A percentile compares a stretch with the other conserved stretches of the same genome.
phyloP scores from a whole-genome alignment of 2,329 filamentous ascomycete genomes.

The Rutstroemia sp. region DNA sequence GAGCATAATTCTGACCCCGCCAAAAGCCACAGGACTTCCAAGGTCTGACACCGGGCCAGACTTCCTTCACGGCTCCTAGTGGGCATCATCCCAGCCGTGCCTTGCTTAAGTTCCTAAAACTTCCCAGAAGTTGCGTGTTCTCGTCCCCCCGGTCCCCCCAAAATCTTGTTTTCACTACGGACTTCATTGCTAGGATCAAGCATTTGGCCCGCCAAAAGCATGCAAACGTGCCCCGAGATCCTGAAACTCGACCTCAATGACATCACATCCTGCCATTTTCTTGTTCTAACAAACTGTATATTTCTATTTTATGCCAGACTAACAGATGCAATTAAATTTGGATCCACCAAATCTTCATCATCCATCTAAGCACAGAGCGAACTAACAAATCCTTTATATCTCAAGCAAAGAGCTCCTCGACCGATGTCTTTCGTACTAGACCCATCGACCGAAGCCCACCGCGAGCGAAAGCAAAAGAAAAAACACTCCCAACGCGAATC shows the following conservation, averaged over 20 bases:
- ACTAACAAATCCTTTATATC: neutral
- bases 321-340: neutral
- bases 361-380: neutral
- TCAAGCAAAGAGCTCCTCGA: neutral
- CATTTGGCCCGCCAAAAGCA: neutral
- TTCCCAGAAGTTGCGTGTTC: neutral
- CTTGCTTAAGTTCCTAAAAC: neutral
- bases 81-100: neutral
- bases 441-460: conserved; percentile 6
- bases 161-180: conserved; percentile 7
- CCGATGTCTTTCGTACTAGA: conserved; percentile 6
- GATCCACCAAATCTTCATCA: neutral
- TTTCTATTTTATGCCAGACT: neutral
- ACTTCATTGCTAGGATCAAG: neutral
- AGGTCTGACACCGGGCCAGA: no score
- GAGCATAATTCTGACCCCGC: no score
- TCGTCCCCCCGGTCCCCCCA: neutral
- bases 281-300: neutral
- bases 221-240: neutral
- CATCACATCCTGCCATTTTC: conserved; percentile 7
- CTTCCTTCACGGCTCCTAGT: no score
- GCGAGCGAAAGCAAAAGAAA: conserved; percentile 7
- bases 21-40: no score
- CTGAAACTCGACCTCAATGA: conserved; percentile 7
- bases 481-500: neutral